Evolutionary conservation across 164 flowering plant genomes (phyloP), one percentile per base, ranked within the genome.

Genomic region (Aristolochia californica): DNA sequence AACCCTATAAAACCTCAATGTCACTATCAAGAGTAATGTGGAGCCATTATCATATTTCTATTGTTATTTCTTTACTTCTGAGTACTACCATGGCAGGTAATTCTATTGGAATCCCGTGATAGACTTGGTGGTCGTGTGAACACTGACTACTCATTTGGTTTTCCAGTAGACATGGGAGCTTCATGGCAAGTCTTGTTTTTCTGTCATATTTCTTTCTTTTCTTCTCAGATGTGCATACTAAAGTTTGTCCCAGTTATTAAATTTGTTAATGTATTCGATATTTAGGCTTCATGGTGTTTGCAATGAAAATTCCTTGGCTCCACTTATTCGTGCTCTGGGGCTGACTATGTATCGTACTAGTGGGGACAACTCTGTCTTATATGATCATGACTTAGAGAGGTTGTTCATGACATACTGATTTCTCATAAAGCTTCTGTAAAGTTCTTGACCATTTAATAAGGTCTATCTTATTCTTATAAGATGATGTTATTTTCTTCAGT

Each of bases 301-400:
- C 77, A 83, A 91, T 74, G 96, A 91, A 76, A 91, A 91, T 69
- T 87, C 97, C 14, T 69, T 91, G 77, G 95, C 97, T 64, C 96
- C 96, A n/a, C 62, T 88, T 20, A 84, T 91, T 61, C 80, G 91
- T 28, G 58, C 66, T 48, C 72, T 88, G 45, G 95, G 90, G 64
- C 97, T 91, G 57, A 65, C 76, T 13, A 62, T 91, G 51, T 91
- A 91, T 61, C 89, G 96, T 48, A 91, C 97, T n/a, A 88, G 97
- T 70, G 94, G 89, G 43, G 97, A 91, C 62, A 68, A 91, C 70
- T 91, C 97, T 61, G 82, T 91, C 58, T 61, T 88, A 43, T 91
- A 88, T 73, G 97, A 88, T 63, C 97, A 91, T 75, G 97, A 91
- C 70, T 69, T 91, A 61, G 90, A 88, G 70, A 91, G 97, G 96